Percentiles rank a stretch among this genome's conserved stretches.
These are phyloP conservation scores for Trebouxiophyceae sp. DNA, from an alignment of 163 green algal genomes.

Conservation along the genomic window DNA sequence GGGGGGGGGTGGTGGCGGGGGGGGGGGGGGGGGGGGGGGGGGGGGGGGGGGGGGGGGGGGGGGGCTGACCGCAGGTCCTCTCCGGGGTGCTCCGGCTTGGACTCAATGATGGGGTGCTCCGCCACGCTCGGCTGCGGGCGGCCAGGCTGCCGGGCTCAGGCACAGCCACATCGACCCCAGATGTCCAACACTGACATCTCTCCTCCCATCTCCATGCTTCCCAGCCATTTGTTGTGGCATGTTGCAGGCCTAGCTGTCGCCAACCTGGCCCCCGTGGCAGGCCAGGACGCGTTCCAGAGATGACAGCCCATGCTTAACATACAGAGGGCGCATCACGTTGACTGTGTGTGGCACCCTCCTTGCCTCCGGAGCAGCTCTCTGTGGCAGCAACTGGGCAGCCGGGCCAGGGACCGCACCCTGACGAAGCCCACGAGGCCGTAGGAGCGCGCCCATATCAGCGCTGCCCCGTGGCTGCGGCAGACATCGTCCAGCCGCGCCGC, in stretches of 20 bases:
- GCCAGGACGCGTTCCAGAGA: no score
- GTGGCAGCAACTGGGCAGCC: no score
- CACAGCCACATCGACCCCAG: no score
- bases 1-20: not conserved
- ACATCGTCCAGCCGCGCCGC: slow-evolving; percentile 59
- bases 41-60: not conserved
- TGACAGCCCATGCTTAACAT: no score
- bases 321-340: no score
- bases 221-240: no score
- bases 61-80: slow-evolving; percentile 64
- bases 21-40: not conserved
- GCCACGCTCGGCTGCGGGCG: slow-evolving; percentile 47
- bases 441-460: slow-evolving; percentile 62
- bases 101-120: slow-evolving; percentile 84
- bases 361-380: no score
- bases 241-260: no score
- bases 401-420: no score
- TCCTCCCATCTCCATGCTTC: slow-evolving; percentile 15
- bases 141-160: not conserved
- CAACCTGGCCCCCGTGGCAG: no score
- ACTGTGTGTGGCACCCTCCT: no score
- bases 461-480: slow-evolving; percentile 47
- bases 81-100: slow-evolving; percentile 80
- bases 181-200: slow-evolving; percentile 1
- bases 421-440: slow-evolving; percentile 80